Evolutionary conservation across 495 filamentous ascomycete genomes (phyloP).

Genomic region (Neurospora hispaniola): DNA sequence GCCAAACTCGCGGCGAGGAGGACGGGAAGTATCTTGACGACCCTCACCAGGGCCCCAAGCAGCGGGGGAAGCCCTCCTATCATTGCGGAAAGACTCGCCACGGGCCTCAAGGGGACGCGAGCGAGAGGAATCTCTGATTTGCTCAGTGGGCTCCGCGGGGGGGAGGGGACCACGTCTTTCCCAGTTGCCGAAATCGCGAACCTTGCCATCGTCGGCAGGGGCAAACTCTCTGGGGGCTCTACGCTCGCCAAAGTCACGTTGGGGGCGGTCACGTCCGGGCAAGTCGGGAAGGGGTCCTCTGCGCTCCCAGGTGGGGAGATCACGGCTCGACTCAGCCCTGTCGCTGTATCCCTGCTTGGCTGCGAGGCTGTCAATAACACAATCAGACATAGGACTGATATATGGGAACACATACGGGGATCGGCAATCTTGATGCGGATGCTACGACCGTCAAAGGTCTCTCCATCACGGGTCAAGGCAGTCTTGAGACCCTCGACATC

Average conservation of each 20-base stretch:
- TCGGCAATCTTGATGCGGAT: slow-evolving; percentile 63
- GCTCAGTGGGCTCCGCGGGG: slow-evolving; percentile 38
- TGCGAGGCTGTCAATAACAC: slow-evolving; percentile 29
- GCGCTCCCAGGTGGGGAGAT: slow-evolving; percentile 69
- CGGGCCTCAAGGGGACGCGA: slow-evolving; percentile 51
- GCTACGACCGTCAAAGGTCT: slow-evolving; percentile 70
- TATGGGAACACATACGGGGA: slow-evolving; percentile 26
- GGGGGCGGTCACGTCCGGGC: slow-evolving; percentile 37
- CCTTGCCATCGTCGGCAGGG: slow-evolving; percentile 60
- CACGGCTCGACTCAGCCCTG: slow-evolving; percentile 41
- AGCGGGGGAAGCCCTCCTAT: slow-evolving; percentile 60
- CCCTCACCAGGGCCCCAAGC: slow-evolving; percentile 52
- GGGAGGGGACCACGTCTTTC: slow-evolving; percentile 81
- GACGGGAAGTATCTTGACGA: slow-evolving; percentile 53
- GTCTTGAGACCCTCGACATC: slow-evolving; percentile 83
- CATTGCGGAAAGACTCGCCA: slow-evolving; percentile 37
- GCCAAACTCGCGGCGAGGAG: slow-evolving; percentile 67
- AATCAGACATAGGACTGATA: not conserved
- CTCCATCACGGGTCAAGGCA: slow-evolving; percentile 71
- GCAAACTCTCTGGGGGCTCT: slow-evolving; percentile 25
- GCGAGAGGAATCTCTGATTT: slow-evolving; percentile 56
- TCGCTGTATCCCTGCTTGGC: slow-evolving; percentile 57
- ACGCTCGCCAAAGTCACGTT: slow-evolving; percentile 39
- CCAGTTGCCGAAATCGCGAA: slow-evolving; percentile 86
- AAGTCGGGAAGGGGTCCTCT: slow-evolving; percentile 78